Evolutionary conservation across 805 yeast genomes (phyloP), one percentile per base, ranked within the genome.

Genomic region (Starmerella sirachaensis): DNA sequence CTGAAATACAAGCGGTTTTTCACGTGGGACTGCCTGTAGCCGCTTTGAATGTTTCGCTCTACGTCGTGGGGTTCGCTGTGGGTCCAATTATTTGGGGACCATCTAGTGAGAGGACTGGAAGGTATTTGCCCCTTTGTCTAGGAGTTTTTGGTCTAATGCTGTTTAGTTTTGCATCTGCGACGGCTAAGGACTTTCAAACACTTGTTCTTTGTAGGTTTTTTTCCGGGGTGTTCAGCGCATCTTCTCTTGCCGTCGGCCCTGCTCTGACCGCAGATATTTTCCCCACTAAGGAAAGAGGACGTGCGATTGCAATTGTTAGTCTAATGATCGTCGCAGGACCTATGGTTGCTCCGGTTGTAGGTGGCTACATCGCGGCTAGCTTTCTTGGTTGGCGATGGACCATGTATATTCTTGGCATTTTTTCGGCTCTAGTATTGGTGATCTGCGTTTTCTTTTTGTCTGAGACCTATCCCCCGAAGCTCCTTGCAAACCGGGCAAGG

Each of bases 71-170:
- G 9, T 88, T 85, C 60, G 96, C 95, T 1, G 69, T 83, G 1
- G 95, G 96, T 14, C 97, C 97, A 3, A 65, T 86, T 35, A 52
- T 83, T 25, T 86, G 91, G 84, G 95, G 91, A 18, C 94, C 94
- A 4, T 56, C 80, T 25, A 77, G 88, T n/a, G 93, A 80, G 56
- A 52, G 78, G 25, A 76, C 67, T 48, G 91, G 93, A 20, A 70
- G 94, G 58, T 70, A 71, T 55, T 58, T 68, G 13, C 75, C 81
- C 12, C 51, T 80, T 38, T 46, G 78, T 2, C 45, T 73, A 3
- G 71, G 85, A 5, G 57, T 68, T 4, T 61, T 81, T 29, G 70
- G 78, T 1, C 70, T 71, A 53, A 61, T 69, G 16, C 50, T 70
- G 31, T 81, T 83, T 59, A 66, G 68, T 31, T 79, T 78, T 53